Percentiles rank a stretch among this genome's conserved stretches.
These are phyloP conservation scores for Cyphellophora europaea DNA, from an alignment of 2,329 filamentous ascomycete species.

Conservation along the genomic window DNA sequence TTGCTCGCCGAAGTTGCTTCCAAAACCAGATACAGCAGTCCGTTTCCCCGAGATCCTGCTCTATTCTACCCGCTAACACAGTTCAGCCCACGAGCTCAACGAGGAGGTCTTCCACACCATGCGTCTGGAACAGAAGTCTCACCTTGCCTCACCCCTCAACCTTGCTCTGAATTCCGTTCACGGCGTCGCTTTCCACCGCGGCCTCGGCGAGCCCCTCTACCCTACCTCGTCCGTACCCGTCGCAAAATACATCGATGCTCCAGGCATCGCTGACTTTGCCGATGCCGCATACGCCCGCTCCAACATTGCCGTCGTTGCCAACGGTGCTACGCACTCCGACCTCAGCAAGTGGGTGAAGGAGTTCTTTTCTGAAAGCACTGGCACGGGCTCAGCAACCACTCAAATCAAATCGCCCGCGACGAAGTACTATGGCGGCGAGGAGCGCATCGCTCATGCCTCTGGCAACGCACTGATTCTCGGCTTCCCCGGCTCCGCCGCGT, in stretches of 20 bases:
- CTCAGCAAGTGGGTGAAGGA: slow-evolving; percentile 84
- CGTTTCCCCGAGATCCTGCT: not conserved
- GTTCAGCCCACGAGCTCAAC: slow-evolving; percentile 72
- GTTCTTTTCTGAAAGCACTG: slow-evolving; percentile 71
- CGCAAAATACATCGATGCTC: slow-evolving; percentile 70
- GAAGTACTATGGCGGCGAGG: slow-evolving; percentile 93
- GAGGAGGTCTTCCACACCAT: slow-evolving; percentile 78
- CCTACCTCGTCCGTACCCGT: slow-evolving; percentile 63
- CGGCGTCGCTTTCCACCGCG: slow-evolving; percentile 81
- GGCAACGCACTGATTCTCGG: slow-evolving; percentile 82
- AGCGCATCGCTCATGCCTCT: slow-evolving; percentile 67
- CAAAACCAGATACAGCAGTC: slow-evolving; percentile 73
- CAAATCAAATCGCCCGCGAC: slow-evolving; percentile 52
- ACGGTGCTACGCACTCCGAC: slow-evolving; percentile 67
- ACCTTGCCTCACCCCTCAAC: slow-evolving; percentile 52
- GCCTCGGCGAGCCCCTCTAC: slow-evolving; percentile 71
- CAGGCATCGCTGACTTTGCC: slow-evolving; percentile 66
- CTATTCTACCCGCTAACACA: slow-evolving; percentile 9
- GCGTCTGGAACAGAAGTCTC: slow-evolving; percentile 64
- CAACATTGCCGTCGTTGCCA: slow-evolving; percentile 86
- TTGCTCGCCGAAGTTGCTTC: slow-evolving; percentile 85
- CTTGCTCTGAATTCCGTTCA: slow-evolving; percentile 82
- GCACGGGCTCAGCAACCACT: slow-evolving; percentile 39
- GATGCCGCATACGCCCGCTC: slow-evolving; percentile 73
- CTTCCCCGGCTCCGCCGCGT: slow-evolving; percentile 81